Evolutionary conservation across 331 rosid species (phyloP), one percentile per base, ranked within the genome.

Genomic region (Malus hybrid): DNA sequence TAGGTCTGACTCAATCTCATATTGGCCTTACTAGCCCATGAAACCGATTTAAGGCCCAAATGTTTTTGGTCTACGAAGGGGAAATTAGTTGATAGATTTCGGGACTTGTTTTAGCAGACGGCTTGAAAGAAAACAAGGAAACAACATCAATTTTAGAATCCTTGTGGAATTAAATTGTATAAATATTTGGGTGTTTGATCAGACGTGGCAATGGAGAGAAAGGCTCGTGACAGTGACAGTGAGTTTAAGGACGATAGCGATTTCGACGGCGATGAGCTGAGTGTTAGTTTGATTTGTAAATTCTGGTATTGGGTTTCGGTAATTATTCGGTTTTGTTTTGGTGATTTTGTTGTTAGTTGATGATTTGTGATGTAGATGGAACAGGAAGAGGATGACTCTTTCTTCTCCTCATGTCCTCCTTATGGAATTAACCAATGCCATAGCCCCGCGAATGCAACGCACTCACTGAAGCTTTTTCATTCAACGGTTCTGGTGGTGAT

Each of bases 221-320:
- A 75, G 65, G 77, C 79, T 39, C 81, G 1, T 67, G 79, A 76
- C 19, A 79, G 70, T 76, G 92, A 87, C 76, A 81, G 79, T 77
- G 90, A 85, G 76, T 84, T 59, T 16, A 89, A 89, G 73, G 85
- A 81, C n/a, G 83, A 76, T 69, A 77, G 46, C 7, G 86, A 87
- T 72, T 70, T 76, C 65, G 83, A 84, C 56, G 75, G 52, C 57
- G 59, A 80, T 24, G 75, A 79, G 77, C 85, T 82, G 77, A 48
- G 50, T 52, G 68, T 90, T 81, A 81, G 80, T 75, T 50, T 68
- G 18, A 61, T 3, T 67, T 22, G 1, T 12, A 5, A 28, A 6
- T 16, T 2, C 39, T 68, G 18, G 6, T 33, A 29, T 33, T 5
- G 33, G 11, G 22, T 18, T n/a, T 70, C 16, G 2, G 2, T 50